Evolutionary conservation across 1,284 basidiomycete species (phyloP).

Genomic region (Malassezia yamatoensis): DNA sequence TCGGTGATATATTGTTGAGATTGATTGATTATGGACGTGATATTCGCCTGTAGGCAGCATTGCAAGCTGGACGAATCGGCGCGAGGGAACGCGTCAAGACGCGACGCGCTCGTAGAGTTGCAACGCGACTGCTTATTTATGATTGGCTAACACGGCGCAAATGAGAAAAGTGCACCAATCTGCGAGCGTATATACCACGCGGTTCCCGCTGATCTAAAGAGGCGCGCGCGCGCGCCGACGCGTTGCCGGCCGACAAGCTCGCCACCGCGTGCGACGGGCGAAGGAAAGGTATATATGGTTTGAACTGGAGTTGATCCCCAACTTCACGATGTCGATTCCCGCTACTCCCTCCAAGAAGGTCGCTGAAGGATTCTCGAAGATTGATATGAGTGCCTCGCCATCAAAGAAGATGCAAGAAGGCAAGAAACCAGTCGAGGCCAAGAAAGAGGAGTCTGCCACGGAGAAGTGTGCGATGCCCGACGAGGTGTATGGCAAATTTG

Average conservation of each 20-base stretch:
- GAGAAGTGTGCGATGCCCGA: constrained; percentile 13
- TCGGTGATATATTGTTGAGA: too few relatives aligned
- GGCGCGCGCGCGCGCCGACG: not conserved
- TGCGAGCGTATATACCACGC: not conserved
- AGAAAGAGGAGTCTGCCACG: constrained; percentile 14
- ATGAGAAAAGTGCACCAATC: not conserved
- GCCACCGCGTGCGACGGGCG: constrained; percentile 6
- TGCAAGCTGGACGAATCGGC: too few relatives aligned
- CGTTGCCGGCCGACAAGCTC: constrained; percentile 3
- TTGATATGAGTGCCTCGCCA: constrained; percentile 42
- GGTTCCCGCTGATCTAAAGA: constrained; percentile 3
- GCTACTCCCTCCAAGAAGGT: constrained; percentile 46
- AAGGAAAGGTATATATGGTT: constrained; percentile 2
- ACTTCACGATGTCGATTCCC: constrained; percentile 10
- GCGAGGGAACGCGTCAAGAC: not conserved
- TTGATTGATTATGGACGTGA: too few relatives aligned
- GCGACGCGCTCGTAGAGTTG: not conserved
- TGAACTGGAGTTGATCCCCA: not conserved
- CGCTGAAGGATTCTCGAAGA: constrained; percentile 35
- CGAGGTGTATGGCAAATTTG: constrained; percentile 37
- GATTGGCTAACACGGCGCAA: too few relatives aligned
- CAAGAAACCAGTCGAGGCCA: constrained; percentile 29
- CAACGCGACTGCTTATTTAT: not conserved
- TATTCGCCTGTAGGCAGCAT: too few relatives aligned
- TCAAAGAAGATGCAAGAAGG: constrained; percentile 25